Percentiles rank a stretch among this genome's conserved stretches.
These are phyloP conservation scores for Fusarium chuoi DNA, from an alignment of 2,329 filamentous ascomycete genomes.

Conservation along the genomic window DNA sequence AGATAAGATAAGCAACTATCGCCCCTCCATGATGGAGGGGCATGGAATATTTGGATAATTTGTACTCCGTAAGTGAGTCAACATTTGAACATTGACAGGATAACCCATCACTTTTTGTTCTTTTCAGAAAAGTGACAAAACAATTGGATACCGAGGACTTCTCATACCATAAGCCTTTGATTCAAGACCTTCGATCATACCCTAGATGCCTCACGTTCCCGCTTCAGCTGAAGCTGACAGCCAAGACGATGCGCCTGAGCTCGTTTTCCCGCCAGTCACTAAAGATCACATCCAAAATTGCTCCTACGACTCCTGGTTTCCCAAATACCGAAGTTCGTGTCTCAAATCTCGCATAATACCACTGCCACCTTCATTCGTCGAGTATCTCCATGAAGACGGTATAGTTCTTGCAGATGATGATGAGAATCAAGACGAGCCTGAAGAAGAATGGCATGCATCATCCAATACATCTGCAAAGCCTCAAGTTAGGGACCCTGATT, in stretches of 20 bases:
- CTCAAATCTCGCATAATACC: slow-evolving; percentile 89
- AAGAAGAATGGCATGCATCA: slow-evolving; percentile 61
- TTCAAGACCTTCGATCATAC: not conserved
- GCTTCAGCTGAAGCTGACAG: slow-evolving; percentile 9
- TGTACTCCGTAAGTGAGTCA: slow-evolving; percentile 41
- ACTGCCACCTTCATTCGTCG: slow-evolving; percentile 77
- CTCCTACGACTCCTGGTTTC: slow-evolving; percentile 93
- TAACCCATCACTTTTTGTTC: not conserved
- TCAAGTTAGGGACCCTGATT: slow-evolving; percentile 56
- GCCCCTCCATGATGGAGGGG: slow-evolving; percentile 35
- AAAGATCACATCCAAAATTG: slow-evolving; percentile 92
- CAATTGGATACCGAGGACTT: not conserved
- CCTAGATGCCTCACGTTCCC: slow-evolving; percentile 51
- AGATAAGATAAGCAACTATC: slow-evolving; percentile 30
- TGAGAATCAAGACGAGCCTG: slow-evolving; percentile 63
- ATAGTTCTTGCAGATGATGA: slow-evolving; percentile 84
- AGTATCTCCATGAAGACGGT: slow-evolving; percentile 91
- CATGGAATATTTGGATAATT: slow-evolving; percentile 35
- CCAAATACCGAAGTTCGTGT: slow-evolving; percentile 81
- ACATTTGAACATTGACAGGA: slow-evolving; percentile 4
- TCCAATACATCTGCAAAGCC: slow-evolving; percentile 41
- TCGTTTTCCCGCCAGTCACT: slow-evolving; percentile 85
- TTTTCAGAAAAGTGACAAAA: not conserved
- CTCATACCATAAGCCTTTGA: not conserved
- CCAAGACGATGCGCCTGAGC: slow-evolving; percentile 33